phyloP scores from a whole-genome alignment of 257 asterid species.

The Fraxinus excelsior region DNA sequence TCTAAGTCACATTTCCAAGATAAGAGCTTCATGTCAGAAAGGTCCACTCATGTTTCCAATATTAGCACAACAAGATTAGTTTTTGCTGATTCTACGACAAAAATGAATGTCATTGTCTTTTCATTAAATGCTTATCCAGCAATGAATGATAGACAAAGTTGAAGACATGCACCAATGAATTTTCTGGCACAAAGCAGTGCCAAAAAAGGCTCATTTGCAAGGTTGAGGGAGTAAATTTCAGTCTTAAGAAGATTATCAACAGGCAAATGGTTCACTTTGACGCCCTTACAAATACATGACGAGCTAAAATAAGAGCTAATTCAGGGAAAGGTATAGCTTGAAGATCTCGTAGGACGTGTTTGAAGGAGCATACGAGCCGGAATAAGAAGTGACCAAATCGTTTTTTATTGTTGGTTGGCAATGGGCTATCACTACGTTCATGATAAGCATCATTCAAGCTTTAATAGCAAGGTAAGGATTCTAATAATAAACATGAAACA shows the following conservation, averaged over 20 bases:
- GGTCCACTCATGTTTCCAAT: neutral
- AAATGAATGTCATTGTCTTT: neutral
- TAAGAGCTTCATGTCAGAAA: neutral
- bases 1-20: neutral
- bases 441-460: neutral
- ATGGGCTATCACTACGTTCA: neutral
- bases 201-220: neutral
- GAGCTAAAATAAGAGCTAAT: neutral
- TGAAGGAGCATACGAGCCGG: neutral
- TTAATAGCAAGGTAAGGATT: neutral
- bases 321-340: conserved; percentile 17
- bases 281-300: neutral
- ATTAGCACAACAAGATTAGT: neutral
- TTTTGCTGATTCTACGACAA: neutral
- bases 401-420: conserved; percentile 2
- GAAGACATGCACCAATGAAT: neutral
- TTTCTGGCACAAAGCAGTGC: neutral
- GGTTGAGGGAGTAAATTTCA: neutral
- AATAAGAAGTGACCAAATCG: neutral
- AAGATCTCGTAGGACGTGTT: conserved; percentile 1
- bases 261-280: neutral
- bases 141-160: neutral
- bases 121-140: neutral
- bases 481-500: conserved; percentile 2
- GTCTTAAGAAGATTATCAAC: neutral